These are phyloP conservation scores for Ampelocalamus luodianensis DNA, from an alignment of 176 grass and related monocot genomes.

Conservation along the genomic window DNA sequence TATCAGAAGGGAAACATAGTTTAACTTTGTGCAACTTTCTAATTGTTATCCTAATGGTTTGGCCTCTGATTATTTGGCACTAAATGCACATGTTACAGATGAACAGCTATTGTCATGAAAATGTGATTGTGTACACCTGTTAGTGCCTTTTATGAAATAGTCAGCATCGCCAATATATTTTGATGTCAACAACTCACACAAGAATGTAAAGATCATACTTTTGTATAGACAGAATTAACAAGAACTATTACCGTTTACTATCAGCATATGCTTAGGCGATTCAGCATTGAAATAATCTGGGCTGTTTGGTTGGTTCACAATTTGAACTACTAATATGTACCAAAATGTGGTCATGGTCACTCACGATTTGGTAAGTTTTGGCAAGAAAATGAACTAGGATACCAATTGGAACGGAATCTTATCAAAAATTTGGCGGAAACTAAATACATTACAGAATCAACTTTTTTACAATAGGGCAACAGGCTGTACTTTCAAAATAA, in stretches of 20 bases:
- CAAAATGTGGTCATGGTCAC: background rate
- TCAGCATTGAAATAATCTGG: background rate
- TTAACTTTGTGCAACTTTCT: background rate
- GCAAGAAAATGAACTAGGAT: slow-evolving; percentile 18
- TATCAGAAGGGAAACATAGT: background rate
- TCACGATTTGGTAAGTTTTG: background rate
- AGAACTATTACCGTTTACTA: slow-evolving; percentile 2
- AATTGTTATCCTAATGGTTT: background rate
- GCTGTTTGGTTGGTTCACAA: background rate
- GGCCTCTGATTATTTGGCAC: background rate
- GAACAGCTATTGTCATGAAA: slow-evolving; percentile 7
- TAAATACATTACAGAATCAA: background rate
- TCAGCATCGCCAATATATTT: slow-evolving; percentile 8
- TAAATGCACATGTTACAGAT: background rate
- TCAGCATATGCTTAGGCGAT: background rate
- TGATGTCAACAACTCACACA: background rate
- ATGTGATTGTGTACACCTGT: background rate
- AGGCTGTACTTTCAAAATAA: background rate
- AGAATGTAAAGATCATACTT: slow-evolving; percentile 41
- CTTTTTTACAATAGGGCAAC: background rate
- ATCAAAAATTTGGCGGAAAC: background rate
- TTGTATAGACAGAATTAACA: background rate
- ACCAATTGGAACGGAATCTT: background rate
- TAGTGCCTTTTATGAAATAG: slow-evolving; percentile 13
- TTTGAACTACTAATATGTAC: background rate